A percentile compares a stretch with the other conserved stretches of the same genome.
phyloP scores from a whole-genome alignment of 768 basidiomycete genomes.

The Macrocybe gigantea region DNA sequence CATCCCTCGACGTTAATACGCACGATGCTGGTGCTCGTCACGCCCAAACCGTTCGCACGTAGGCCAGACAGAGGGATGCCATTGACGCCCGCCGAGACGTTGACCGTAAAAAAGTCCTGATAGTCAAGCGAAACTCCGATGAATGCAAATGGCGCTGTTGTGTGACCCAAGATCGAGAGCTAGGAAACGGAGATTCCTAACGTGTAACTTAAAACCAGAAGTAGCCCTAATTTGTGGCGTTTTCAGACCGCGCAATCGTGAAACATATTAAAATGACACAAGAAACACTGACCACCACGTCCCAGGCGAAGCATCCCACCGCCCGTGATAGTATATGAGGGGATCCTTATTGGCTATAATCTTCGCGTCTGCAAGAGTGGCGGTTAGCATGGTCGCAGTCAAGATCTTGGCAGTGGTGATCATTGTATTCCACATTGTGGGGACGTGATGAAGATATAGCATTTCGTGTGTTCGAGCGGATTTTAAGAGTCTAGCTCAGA shows the following conservation, averaged over 20 bases:
- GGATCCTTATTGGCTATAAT: conserved; percentile 21
- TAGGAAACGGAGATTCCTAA: conserved; percentile 34
- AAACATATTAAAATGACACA: neutral
- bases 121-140: conserved; percentile 46
- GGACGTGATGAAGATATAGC: too few species aligned
- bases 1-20: conserved; percentile 51
- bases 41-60: neutral
- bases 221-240: conserved; percentile 33
- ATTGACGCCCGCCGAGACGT: conserved; percentile 42
- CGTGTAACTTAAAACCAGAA: conserved; percentile 47
- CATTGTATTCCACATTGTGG: too few species aligned
- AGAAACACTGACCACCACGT: conserved; percentile 45
- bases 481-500: too few species aligned
- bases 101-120: conserved; percentile 37
- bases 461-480: too few species aligned
- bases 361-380: neutral
- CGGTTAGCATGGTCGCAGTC: neutral
- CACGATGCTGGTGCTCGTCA: conserved; percentile 21
- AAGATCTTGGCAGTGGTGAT: too few species aligned
- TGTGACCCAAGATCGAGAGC: conserved; percentile 41
- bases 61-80: conserved; percentile 27
- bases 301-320: conserved; percentile 46
- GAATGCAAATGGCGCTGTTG: conserved; percentile 39
- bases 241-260: neutral
- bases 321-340: conserved; percentile 41